Evolutionary conservation across 169 alveolate genomes (phyloP), one percentile per base, ranked within the genome.

Genomic region (Plasmodium reichenowi): DNA sequence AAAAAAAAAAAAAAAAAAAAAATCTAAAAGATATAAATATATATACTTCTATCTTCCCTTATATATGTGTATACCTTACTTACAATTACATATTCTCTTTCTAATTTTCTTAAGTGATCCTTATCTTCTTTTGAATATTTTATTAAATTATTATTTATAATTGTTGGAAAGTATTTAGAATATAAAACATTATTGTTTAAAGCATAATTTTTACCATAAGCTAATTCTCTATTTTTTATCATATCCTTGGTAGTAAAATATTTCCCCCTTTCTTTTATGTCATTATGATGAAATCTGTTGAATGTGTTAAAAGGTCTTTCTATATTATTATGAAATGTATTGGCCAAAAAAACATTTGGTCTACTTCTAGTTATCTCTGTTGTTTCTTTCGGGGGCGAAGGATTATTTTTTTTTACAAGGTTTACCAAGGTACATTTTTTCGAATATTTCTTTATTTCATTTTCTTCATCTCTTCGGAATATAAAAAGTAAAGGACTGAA

Each of bases 401-500:
- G 24, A 22, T 63, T 76, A 58, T 48, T 64, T 12, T 67, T 50
- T 29, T 76, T 76, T 47, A 76, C 67, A 29, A 58, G 22, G 48
- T 63, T 48, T 9, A 66, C 70, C 26, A 76, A 58, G 26, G 75
- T 22, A 13, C 56, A 26, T 45, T 47, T 76, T 58, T 66, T 76
- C 4, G 48, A 47, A 68, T 76, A 64, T 50, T 67, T 76, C 26
- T 76, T 76, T 54, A 76, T 24, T 67, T 76, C 89, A 45, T 76
- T 76, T 32, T 64, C 89, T 29, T 76, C 89, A 64, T 76, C 89
- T 58, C 54, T 76, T 26, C 76, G 64, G 43, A 76, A 76, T 45
- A 76, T 76, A 76, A 47, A 63, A 76, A 76, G 70, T 32, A 76
- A 58, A 52, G 89, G 78, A 60, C 70, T 64, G 38, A 76, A 76